These are phyloP conservation scores for Chalciporus sp. DNA, from an alignment of 1,284 basidiomycete genomes.

Conservation along the genomic window DNA sequence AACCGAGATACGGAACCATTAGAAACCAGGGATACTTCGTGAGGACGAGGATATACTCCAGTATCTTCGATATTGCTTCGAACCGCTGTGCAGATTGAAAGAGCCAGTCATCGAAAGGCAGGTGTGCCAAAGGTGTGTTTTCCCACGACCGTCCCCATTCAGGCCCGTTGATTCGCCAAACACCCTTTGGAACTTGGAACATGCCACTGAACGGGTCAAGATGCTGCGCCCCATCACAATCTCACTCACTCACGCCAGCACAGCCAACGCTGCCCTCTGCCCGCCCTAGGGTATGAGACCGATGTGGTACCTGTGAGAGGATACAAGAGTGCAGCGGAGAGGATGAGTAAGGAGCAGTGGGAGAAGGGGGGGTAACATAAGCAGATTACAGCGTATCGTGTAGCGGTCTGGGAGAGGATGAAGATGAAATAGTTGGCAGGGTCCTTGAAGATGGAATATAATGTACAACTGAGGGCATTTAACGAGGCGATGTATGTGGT, in stretches of 20 bases:
- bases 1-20: too few species aligned
- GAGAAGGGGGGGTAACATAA: slow-evolving; percentile 76
- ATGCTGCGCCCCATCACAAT: slow-evolving; percentile 17
- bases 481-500: slow-evolving; percentile 94
- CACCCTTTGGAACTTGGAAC: background rate
- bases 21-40: too few species aligned
- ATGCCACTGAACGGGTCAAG: too few species aligned
- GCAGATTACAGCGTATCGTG: slow-evolving; percentile 85
- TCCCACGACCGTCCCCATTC: slow-evolving; percentile 3
- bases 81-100: too few species aligned
- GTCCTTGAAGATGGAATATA: slow-evolving; percentile 92
- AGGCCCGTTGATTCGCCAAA: too few species aligned
- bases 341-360: slow-evolving; percentile 78
- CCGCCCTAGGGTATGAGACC: slow-evolving; percentile 58
- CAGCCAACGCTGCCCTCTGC: slow-evolving; percentile 27
- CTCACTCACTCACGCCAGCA: slow-evolving; percentile 12
- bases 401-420: slow-evolving; percentile 82
- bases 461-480: slow-evolving; percentile 85
- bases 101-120: too few species aligned
- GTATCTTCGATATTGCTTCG: too few species aligned
- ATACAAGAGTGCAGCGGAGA: slow-evolving; percentile 78
- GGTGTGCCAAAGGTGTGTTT: too few species aligned
- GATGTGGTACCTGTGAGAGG: slow-evolving; percentile 63
- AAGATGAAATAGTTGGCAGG: slow-evolving; percentile 80
- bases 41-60: too few species aligned